phyloP scores from a whole-genome alignment of 2,329 filamentous ascomycete genomes.

The Pseudogymnoascus pannorum region DNA sequence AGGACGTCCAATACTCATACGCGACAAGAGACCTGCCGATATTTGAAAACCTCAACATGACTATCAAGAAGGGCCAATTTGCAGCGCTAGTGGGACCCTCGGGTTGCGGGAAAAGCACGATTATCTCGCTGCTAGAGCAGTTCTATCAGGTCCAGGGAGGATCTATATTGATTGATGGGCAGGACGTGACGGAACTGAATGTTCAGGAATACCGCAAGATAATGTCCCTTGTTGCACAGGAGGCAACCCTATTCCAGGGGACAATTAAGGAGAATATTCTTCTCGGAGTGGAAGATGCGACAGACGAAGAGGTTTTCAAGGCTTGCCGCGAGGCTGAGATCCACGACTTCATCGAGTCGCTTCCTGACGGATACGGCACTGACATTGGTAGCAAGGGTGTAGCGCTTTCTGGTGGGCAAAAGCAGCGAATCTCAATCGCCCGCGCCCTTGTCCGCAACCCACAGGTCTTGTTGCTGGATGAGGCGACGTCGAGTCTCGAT shows the following conservation, averaged over 20 bases:
- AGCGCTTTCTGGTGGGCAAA: constrained; percentile 46
- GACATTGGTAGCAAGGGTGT: constrained; percentile 40
- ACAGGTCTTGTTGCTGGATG: constrained; percentile 47
- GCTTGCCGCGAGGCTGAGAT: constrained; percentile 46
- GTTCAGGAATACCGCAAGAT: constrained; percentile 55
- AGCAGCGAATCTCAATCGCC: constrained; percentile 49
- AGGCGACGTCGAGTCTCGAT: constrained; percentile 51
- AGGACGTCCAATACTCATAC: constrained; percentile 53
- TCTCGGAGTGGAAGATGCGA: constrained; percentile 46
- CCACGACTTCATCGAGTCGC: constrained; percentile 43
- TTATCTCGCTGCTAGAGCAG: constrained; percentile 52
- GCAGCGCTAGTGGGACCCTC: constrained; percentile 62
- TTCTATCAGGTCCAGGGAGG: constrained; percentile 66
- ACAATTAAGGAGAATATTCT: constrained; percentile 64
- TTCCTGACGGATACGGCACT: constrained; percentile 44
- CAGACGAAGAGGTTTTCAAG: constrained; percentile 36
- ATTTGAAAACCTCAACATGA: constrained; percentile 55
- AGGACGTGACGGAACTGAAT: constrained; percentile 51
- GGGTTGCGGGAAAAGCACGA: constrained; percentile 64
- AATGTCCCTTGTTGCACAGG: constrained; percentile 67
- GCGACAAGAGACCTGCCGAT: constrained; percentile 50
- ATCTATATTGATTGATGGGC: constrained; percentile 55
- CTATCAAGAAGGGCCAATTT: constrained; percentile 60
- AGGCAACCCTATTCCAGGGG: constrained; percentile 63
- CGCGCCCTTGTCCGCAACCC: constrained; percentile 47